A percentile compares a stretch with the other conserved stretches of the same genome.
Evolutionary conservation across 2,329 filamentous ascomycete species (phyloP).

Genomic region (Macrophomina phaseolina): DNA sequence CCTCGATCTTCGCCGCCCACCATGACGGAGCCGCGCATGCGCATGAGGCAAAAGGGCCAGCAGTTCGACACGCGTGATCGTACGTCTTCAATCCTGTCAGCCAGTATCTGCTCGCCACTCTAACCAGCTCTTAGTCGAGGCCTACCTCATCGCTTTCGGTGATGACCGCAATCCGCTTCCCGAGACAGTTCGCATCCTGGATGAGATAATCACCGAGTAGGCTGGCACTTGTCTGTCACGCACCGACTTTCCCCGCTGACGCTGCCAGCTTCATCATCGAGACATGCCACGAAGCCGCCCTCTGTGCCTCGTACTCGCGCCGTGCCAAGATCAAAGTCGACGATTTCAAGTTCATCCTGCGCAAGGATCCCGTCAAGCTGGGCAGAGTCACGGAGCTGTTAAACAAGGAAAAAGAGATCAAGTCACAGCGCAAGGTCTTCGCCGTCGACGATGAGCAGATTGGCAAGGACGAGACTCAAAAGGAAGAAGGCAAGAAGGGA

Average conservation of each 20-base stretch:
- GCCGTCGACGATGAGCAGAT: slow-evolving; percentile 70
- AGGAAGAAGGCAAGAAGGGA: slow-evolving; percentile 49
- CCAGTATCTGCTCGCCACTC: slow-evolving; percentile 18
- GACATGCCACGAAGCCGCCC: slow-evolving; percentile 86
- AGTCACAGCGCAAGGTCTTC: slow-evolving; percentile 78
- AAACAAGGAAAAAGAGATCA: slow-evolving; percentile 85
- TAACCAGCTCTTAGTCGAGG: slow-evolving; percentile 61
- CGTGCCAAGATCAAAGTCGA: slow-evolving; percentile 98
- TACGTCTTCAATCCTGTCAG: slow-evolving; percentile 33
- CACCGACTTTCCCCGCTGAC: neutral
- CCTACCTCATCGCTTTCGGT: slow-evolving; percentile 80
- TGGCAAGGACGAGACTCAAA: slow-evolving; percentile 57
- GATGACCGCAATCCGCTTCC: slow-evolving; percentile 79
- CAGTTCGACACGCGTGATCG: slow-evolving; percentile 52
- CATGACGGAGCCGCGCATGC: slow-evolving; percentile 58
- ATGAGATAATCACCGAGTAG: slow-evolving; percentile 89
- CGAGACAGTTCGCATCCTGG: slow-evolving; percentile 83
- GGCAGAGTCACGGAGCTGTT: slow-evolving; percentile 90
- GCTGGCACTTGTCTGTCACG: slow-evolving; percentile 7
- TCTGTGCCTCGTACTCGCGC: slow-evolving; percentile 81
- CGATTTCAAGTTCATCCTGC: slow-evolving; percentile 93
- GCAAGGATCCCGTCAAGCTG: slow-evolving; percentile 82
- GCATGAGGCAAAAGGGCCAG: slow-evolving; percentile 53
- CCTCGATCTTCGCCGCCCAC: slow-evolving; percentile 10
- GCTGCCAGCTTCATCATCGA: slow-evolving; percentile 78